Evolutionary conservation across 805 yeast genomes (phyloP).

Genomic region (Wickerhamiella australiensis): DNA sequence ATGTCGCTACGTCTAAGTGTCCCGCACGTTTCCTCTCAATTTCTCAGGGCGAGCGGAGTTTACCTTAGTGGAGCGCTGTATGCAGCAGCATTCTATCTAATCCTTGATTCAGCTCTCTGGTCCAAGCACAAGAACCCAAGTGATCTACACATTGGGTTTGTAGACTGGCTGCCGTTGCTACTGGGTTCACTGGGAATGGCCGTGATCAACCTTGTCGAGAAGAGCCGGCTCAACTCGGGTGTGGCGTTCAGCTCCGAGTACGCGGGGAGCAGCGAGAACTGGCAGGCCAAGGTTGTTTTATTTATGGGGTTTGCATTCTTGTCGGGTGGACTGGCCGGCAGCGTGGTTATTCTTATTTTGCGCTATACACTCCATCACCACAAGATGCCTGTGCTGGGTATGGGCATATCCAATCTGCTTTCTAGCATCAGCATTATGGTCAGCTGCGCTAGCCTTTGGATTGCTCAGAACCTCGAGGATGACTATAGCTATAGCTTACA

Average conservation of each 20-base stretch:
- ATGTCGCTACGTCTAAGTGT: conserved; percentile 12
- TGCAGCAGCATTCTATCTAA: conserved; percentile 79
- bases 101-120: conserved; percentile 79
- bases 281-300: conserved; percentile 87
- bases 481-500: conserved; percentile 90
- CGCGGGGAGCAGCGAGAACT: conserved; percentile 43
- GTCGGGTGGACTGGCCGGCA: conserved; percentile 91
- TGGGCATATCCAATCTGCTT: conserved; percentile 84
- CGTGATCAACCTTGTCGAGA: conserved; percentile 60
- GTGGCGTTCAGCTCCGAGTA: conserved; percentile 31
- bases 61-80: conserved; percentile 44
- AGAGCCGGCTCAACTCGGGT: conserved; percentile 38
- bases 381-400: conserved; percentile 77
- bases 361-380: conserved; percentile 72
- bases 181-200: conserved; percentile 85
- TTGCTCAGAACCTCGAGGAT: conserved; percentile 90
- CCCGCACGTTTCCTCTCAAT: conserved; percentile 55
- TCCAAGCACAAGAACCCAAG: conserved; percentile 79
- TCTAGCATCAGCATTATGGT: conserved; percentile 70
- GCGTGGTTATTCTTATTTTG: conserved; percentile 74
- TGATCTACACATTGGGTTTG: conserved; percentile 72
- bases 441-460: conserved; percentile 83
- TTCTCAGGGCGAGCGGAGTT: conserved; percentile 60
- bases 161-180: conserved; percentile 91
- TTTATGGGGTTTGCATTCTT: conserved; percentile 85